These are phyloP conservation scores for Hysterangium stoloniferum DNA, from an alignment of 768 basidiomycete species.

Conservation along the genomic window DNA sequence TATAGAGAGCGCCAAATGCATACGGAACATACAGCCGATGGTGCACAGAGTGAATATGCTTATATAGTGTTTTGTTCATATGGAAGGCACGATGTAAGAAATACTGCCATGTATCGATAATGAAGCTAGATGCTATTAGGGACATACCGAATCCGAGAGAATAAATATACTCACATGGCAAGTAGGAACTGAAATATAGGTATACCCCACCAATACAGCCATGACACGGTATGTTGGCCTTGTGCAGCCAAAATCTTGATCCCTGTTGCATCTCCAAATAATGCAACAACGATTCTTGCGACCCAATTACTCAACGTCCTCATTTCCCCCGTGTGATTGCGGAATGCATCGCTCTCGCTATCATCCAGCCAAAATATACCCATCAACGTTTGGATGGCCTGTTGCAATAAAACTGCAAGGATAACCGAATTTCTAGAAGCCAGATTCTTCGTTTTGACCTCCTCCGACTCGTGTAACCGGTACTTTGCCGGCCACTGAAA, in stretches of 20 bases:
- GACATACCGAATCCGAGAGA: neutral
- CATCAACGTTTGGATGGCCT: slow-evolving; percentile 71
- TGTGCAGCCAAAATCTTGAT: slow-evolving; percentile 27
- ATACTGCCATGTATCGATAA: slow-evolving; percentile 98
- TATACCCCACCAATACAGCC: slow-evolving; percentile 90
- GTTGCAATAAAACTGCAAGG: slow-evolving; percentile 78
- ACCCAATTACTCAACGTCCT: slow-evolving; percentile 25
- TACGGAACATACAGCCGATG: slow-evolving; percentile 96
- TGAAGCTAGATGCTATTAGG: slow-evolving; percentile 46
- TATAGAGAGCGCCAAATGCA: slow-evolving; percentile 94
- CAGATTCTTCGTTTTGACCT: slow-evolving; percentile 67
- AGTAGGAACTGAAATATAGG: slow-evolving; percentile 64
- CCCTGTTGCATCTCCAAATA: slow-evolving; percentile 36
- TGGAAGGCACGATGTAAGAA: slow-evolving; percentile 93
- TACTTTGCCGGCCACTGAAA: slow-evolving; percentile 77
- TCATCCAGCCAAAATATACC: slow-evolving; percentile 59
- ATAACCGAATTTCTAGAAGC: slow-evolving; percentile 68
- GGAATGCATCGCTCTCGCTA: slow-evolving; percentile 14
- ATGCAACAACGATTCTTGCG: slow-evolving; percentile 29
- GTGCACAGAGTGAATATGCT: slow-evolving; percentile 87
- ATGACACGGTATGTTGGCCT: slow-evolving; percentile 44
- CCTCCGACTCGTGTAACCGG: slow-evolving; percentile 81
- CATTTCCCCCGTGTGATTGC: slow-evolving; percentile 37
- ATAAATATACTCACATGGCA: slow-evolving; percentile 65
- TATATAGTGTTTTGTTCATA: slow-evolving; percentile 83